Evolutionary conservation across 2,329 filamentous ascomycete species (phyloP).

Genomic region (Colletotrichum abscissum): DNA sequence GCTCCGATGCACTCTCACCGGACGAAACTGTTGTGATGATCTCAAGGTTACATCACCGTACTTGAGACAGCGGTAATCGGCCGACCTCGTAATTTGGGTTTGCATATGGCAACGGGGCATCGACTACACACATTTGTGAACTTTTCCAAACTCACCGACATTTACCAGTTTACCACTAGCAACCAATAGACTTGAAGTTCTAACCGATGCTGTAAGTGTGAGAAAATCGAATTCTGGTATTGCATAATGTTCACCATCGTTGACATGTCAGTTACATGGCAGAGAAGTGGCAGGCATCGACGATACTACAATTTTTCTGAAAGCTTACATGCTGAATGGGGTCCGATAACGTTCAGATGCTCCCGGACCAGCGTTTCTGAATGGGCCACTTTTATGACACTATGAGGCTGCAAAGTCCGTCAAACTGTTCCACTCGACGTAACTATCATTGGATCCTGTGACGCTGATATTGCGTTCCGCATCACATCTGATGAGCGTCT

Average conservation of each 20-base stretch:
- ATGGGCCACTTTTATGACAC: conserved; percentile 29
- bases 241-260: too few species aligned
- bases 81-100: too few species aligned
- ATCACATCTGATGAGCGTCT: neutral
- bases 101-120: too few species aligned
- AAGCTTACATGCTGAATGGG: neutral
- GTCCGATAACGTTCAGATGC: neutral
- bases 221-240: too few species aligned
- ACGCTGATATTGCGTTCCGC: neutral
- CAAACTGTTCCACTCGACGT: conserved; percentile 9
- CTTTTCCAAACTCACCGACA: too few species aligned
- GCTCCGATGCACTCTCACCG: too few species aligned
- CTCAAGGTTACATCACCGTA: neutral
- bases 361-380: neutral
- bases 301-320: neutral
- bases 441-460: conserved; percentile 6
- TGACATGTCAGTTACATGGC: too few species aligned
- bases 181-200: too few species aligned
- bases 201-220: too few species aligned
- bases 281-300: neutral
- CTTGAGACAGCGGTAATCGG: neutral
- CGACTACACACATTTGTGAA: too few species aligned
- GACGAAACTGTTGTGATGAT: too few species aligned
- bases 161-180: too few species aligned
- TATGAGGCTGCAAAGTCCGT: neutral